Conservation (phyloP, 768 basidiomycete species). For the Rhodosporidiobolus odoratus region DNA sequence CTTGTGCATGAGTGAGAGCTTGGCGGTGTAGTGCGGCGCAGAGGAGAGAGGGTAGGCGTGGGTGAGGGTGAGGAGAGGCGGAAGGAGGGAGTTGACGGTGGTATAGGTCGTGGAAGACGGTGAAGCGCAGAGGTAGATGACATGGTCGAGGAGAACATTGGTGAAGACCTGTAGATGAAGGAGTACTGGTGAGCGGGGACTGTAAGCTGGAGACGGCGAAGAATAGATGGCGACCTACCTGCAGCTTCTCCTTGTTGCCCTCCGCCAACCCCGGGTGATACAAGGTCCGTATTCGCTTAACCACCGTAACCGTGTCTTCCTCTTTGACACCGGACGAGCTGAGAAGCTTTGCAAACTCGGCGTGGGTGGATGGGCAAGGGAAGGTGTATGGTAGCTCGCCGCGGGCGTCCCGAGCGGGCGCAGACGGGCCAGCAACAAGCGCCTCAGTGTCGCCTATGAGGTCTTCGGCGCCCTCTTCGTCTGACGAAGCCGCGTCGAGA, state of each 20-base stretch:
- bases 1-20: conserved; percentile 85
- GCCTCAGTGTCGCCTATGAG: conserved; percentile 11
- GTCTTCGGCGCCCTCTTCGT: conserved; percentile 23
- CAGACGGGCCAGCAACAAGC: conserved; percentile 6
- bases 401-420: neutral
- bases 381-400: conserved; percentile 75
- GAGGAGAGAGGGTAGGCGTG: conserved; percentile 73
- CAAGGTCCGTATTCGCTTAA: conserved; percentile 82
- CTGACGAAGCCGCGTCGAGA: conserved; percentile 20
- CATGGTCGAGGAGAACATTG: conserved; percentile 77
- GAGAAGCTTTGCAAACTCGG: conserved; percentile 80
- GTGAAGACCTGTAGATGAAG: conserved; percentile 58
- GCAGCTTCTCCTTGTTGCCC: conserved; percentile 86
- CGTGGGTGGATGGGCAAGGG: conserved; percentile 76
- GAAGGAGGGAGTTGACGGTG: conserved; percentile 62
- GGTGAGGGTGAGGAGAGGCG: conserved; percentile 72
- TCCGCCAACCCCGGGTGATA: conserved; percentile 87
- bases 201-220: neutral
- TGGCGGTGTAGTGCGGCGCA: conserved; percentile 72
- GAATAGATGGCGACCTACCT: conserved; percentile 54
- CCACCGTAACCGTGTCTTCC: conserved; percentile 66
- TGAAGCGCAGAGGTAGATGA: conserved; percentile 63
- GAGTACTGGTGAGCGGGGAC: neutral
- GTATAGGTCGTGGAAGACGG: conserved; percentile 59
- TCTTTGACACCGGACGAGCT: conserved; percentile 58